Base-by-base conservation (phyloP, 306 rosid genomes). In the Glycyrrhiza uralensis region DNA sequence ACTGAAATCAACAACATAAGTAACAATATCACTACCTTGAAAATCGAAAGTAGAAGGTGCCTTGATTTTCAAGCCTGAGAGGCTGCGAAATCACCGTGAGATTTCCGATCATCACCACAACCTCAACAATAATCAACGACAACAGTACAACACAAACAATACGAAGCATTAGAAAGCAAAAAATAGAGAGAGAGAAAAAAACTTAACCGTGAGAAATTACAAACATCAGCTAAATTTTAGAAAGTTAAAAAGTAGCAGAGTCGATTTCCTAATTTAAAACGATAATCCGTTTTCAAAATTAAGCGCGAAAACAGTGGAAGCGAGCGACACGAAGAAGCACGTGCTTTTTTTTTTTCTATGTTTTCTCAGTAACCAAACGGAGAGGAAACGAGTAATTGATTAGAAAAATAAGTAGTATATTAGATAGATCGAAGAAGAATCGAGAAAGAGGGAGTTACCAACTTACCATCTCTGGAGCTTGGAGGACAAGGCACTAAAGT, bases 31-130 rank as follows among this genome's bases (percentile, higher is more conserved):
- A 36, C 12, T 2, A 51, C 68, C 39, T 15, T 8, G 39, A 56
- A 23, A 15, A 15, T 29, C 10, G 30, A 20, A 19, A 19, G 28
- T 20, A 8, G 28, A 2, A 56, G 4, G 2, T 41, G 74, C 83
- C 75, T 76, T 57, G 64, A 75, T 85, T 15, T n/a, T 70, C 78
- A 24, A 77, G 83, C 45, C 66, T 28, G 76, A 78, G 79, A 74
- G 84, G 79, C 85, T 80, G 81, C 63, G 54, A 56, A 57, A 26
- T 14, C 12, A 19, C 19, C 7, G 30, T 4, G 47, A 23, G 5
- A 9, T 9, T 9, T 38, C 13, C 44, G 30, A 26, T 26, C 30
- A 26, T 26, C 30, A 1, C 30, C 30, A 26, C 30, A n/a, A 26
- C 30, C 30, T 26, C 30, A 26, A 42, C 49, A 15, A 4, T 11